A percentile compares a stretch with the other conserved stretches of the same genome.
These are phyloP conservation scores for Agaricus subrufescens DNA, from an alignment of 768 basidiomycete genomes.

Conservation along the genomic window DNA sequence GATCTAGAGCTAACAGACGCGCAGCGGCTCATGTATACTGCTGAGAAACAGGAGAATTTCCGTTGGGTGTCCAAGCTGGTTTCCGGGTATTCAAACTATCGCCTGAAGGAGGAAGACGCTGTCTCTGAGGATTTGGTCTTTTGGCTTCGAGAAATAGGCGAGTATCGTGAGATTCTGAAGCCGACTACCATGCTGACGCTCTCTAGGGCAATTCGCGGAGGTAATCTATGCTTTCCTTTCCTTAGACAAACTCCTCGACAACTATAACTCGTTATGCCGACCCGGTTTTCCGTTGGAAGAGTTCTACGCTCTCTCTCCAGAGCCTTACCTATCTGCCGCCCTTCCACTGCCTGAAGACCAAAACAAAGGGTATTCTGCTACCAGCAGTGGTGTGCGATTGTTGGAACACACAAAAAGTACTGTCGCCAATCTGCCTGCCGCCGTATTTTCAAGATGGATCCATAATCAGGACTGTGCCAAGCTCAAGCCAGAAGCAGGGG, in stretches of 20 bases:
- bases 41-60: slow-evolving; percentile 52
- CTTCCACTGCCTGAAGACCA: slow-evolving; percentile 12
- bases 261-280: slow-evolving; percentile 31
- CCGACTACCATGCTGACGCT: not conserved
- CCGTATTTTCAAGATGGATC: slow-evolving; percentile 27
- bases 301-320: slow-evolving; percentile 25
- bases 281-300: slow-evolving; percentile 47
- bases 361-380: slow-evolving; percentile 23
- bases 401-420: slow-evolving; percentile 30
- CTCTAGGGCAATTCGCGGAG: slow-evolving; percentile 52
- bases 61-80: slow-evolving; percentile 47
- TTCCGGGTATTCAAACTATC: slow-evolving; percentile 39
- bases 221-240: slow-evolving; percentile 41
- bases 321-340: not conserved
- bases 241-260: slow-evolving; percentile 36
- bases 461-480: not conserved
- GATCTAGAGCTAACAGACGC: slow-evolving; percentile 27
- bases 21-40: slow-evolving; percentile 44
- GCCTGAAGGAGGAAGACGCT: slow-evolving; percentile 36
- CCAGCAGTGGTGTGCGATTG: slow-evolving; percentile 2
- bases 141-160: slow-evolving; percentile 42
- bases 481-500: not conserved
- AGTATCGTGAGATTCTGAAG: slow-evolving; percentile 6
- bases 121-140: slow-evolving; percentile 29
- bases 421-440: slow-evolving; percentile 41